Conservation (phyloP, 345 rosid species). For the Durio zibethinus region DNA sequence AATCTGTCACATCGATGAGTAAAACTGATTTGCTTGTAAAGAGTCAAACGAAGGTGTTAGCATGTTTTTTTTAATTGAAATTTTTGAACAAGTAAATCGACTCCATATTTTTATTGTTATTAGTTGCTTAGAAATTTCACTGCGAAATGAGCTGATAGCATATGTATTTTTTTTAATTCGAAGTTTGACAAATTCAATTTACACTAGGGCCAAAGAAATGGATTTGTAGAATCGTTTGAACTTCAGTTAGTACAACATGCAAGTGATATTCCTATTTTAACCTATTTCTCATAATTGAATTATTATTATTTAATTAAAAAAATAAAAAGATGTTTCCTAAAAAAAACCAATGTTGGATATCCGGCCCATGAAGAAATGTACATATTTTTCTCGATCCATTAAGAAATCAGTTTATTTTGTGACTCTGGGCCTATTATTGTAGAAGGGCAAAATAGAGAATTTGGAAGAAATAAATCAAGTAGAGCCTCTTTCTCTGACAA, state of each 20-base stretch:
- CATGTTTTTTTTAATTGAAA: too few species aligned
- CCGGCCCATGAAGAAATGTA: background rate
- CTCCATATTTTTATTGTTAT: too few species aligned
- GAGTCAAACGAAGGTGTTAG: too few species aligned
- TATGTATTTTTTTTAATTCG: background rate
- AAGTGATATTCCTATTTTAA: background rate
- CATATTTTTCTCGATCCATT: background rate
- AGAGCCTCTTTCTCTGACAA: background rate
- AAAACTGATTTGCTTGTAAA: background rate
- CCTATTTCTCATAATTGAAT: background rate
- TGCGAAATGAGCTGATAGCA: too few species aligned
- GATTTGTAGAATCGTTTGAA: background rate
- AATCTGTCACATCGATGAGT: background rate
- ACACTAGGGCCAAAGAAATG: background rate
- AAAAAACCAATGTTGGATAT: background rate
- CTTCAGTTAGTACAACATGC: background rate
- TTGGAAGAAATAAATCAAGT: background rate
- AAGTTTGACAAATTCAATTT: background rate
- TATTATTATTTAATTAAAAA: too few species aligned
- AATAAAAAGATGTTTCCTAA: too few species aligned
- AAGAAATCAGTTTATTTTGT: background rate
- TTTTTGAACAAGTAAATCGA: background rate
- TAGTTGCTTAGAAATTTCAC: too few species aligned
- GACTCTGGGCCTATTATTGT: background rate
- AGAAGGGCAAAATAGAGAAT: slow-evolving; percentile 1